phyloP scores from a whole-genome alignment of 306 rosid genomes.

The Quillaja saponaria region DNA sequence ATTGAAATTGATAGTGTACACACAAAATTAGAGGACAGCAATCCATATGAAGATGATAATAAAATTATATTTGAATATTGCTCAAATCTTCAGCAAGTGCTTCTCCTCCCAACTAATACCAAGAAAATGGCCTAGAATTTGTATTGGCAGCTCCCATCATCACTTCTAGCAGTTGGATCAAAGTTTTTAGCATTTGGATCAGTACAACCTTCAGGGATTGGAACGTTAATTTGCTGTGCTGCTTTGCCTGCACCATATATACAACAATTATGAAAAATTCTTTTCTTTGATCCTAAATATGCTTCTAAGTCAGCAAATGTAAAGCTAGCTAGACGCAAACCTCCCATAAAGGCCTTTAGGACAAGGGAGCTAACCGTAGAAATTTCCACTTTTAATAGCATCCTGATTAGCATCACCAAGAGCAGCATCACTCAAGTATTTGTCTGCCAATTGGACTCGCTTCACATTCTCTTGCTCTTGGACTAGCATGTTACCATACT shows the following conservation, averaged over 20 bases:
- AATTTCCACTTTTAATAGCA: constrained; percentile 54
- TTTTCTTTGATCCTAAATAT: not conserved
- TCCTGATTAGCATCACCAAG: constrained; percentile 77
- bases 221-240: constrained; percentile 64
- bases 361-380: constrained; percentile 51
- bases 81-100: constrained; percentile 25
- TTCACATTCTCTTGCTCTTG: constrained; percentile 78
- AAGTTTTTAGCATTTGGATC: constrained; percentile 65
- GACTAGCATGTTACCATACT: constrained; percentile 75
- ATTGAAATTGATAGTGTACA: not conserved
- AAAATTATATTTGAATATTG: constrained; percentile 26
- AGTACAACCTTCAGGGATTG: constrained; percentile 70
- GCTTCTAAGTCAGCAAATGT: not conserved
- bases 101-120: constrained; percentile 30
- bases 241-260: constrained; percentile 58
- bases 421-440: constrained; percentile 70
- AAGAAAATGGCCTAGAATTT: constrained; percentile 37
- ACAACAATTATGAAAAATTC: constrained; percentile 2
- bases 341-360: constrained; percentile 34
- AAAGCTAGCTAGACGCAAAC: constrained; percentile 28
- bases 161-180: constrained; percentile 86
- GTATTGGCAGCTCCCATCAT: constrained; percentile 70
- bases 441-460: constrained; percentile 78
- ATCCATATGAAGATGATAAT: constrained; percentile 29
- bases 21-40: constrained; percentile 41